A percentile compares a stretch with the other conserved stretches of the same genome.
phyloP scores from a whole-genome alignment of 345 rosid species.

The Raphanus sativus region DNA sequence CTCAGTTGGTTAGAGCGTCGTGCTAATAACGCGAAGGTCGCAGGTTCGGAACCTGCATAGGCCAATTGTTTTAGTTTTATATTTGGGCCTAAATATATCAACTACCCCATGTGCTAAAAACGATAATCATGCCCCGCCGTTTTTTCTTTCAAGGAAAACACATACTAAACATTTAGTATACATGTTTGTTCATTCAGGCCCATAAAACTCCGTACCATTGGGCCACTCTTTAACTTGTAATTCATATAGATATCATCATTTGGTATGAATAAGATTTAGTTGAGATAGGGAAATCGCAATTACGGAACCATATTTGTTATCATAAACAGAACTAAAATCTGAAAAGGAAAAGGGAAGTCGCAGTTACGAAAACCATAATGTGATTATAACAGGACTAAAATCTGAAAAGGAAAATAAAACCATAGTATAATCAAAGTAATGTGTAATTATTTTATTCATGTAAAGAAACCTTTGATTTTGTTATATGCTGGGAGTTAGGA shows the following conservation, averaged over 20 bases:
- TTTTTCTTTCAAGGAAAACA: background rate
- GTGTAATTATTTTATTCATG: background rate
- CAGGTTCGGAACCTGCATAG: conserved; percentile 5
- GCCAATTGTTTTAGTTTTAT: background rate
- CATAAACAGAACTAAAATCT: background rate
- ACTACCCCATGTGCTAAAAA: background rate
- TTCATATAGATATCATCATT: background rate
- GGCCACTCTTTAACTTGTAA: conserved; percentile 3
- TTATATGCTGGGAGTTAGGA: background rate
- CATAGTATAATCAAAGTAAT: background rate
- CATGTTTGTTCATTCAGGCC: background rate
- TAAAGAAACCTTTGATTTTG: background rate
- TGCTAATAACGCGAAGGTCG: conserved; percentile 96
- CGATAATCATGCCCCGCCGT: background rate
- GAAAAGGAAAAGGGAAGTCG: background rate
- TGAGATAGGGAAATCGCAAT: background rate
- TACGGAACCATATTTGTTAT: no score
- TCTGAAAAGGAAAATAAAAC: background rate
- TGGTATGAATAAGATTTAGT: no score
- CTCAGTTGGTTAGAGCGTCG: conserved; percentile 10
- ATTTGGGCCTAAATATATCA: conserved; percentile 2
- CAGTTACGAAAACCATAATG: background rate
- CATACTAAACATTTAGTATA: background rate
- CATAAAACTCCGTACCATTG: background rate
- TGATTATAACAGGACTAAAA: background rate